Base-by-base conservation (phyloP, 306 rosid species). In the Prinsepia uniflora region DNA sequence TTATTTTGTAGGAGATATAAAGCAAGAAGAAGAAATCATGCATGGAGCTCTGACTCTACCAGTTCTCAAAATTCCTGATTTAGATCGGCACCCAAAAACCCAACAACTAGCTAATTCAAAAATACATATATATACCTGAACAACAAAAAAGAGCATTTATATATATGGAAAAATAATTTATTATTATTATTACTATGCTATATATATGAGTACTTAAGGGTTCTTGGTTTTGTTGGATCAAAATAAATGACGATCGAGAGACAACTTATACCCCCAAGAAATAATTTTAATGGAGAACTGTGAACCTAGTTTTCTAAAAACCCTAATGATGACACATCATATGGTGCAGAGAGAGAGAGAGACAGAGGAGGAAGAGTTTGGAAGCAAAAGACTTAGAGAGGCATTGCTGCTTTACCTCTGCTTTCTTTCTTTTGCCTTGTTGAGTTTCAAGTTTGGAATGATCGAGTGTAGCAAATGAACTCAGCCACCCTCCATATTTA, bases 21-120 rank as follows among this genome's bases (percentile, higher is more conserved):
- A 59, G 43, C 43, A 12, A 59, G 44, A 61, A 61, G 47, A 61
- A 15, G 24, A 18, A 61, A 39, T 59, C 15, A 59, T 40, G 66
- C 15, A 59, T 40, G 66, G 66, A 36, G 39, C 46, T 61, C 66
- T 61, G 66, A 39, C 24, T 39, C 46, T n/a, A 8, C 22, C 66
- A 39, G 66, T 39, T 45, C 66, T 61, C 46, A 15, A 61, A 61
- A 61, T 39, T 61, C 66, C 66, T 61, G 66, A 61, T 61, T 61
- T 61, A 61, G 66, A 61, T 39, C 15, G 17, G 8, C 22, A 61
- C 66, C 47, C 66, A 8, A 61, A 39, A 61, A 39, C 24, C 45
- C 45, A 61, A 61, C 22, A 17, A 61, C 17, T 36, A 61, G 45
- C 24, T 17, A 61, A 12, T 24, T 61, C 15, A 61, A 61, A 61